Base-by-base conservation (phyloP, 768 basidiomycete species). In the Lactifluus pinguis region DNA sequence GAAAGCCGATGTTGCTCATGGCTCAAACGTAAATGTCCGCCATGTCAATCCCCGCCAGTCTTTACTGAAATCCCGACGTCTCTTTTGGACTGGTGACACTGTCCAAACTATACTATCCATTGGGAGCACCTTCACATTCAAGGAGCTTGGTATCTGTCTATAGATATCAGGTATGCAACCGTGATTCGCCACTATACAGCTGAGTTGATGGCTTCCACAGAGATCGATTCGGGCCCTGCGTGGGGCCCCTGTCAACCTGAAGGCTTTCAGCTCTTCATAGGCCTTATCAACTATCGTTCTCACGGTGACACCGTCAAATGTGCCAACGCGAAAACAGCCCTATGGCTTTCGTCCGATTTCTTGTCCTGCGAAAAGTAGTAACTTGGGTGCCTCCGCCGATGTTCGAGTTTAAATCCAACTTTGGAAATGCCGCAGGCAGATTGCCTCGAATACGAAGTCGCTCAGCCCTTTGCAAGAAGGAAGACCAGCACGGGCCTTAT, bases 31-130 rank as follows among this genome's bases (percentile, higher is more conserved):
- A n/a, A n/a, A n/a, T n/a, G n/a, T n/a, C n/a, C n/a, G n/a, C n/a
- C n/a, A n/a, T n/a, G n/a, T n/a, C n/a, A n/a, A n/a, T n/a, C n/a
- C n/a, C n/a, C n/a, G n/a, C n/a, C n/a, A n/a, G n/a, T 0, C 68
- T 89, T n/a, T 88, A 84, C 62, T 70, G 70, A 11, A 88, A 88
- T 66, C 77, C 80, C 0, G 73, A 86, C 53, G 87, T 0, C 70
- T 88, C 19, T 85, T 89, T 62, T 89, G 86, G 85, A 87, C 86
- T 1, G 88, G 89, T 0, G 88, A 90, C 67, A 89, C 88, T 0
- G 86, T 89, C 0, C 88, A 90, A 64, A 86, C 87, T 0, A 89
- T n/a, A n/a, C n/a, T 90, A 42, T 83, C 85, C 0, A 78, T 80
- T 0, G 88, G 87, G 2, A 86, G 84, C 62, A 79, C 85, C 0